Base-by-base conservation (phyloP, 2,329 filamentous ascomycete genomes). In the Myriangium duriaei region DNA sequence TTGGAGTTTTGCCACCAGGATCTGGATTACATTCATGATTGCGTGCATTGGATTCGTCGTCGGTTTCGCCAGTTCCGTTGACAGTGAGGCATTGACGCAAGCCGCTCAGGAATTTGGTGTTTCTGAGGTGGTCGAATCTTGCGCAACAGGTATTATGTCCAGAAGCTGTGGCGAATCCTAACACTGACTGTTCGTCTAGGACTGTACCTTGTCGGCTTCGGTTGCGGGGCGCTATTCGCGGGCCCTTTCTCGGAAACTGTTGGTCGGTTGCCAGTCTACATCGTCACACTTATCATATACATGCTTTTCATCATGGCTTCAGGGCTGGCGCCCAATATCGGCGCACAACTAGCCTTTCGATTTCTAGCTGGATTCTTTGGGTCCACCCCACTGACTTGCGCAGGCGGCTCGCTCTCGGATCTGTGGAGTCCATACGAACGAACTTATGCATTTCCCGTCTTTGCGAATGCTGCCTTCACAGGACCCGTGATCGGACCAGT, bases 61-160 rank as follows among this genome's bases (percentile, higher is more conserved):
- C 0, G 63, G 63, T 3, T 57, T 64, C 1, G 69, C 70, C 0
- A 69, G 65, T 3, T 64, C 68, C 0, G 71, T 75, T 29, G 69
- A 74, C 39, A 65, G 67, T 1, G 61, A 60, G 0, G 65, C 67
- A 1, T 44, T 70, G 0, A 56, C 57, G 0, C 61, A 68, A 42
- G 68, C 65, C 0, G 58, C 61, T 0, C 45, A 45, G 13, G 61
- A 63, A 1, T 66, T 72, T 31, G 57, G 61, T 0, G 69, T 72
- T 0, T 63, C 61, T 16, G 56, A 69, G 28, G 64, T 72, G 3
- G 63, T 64, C 1, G 71, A 64, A 47, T 67, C 62, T 7, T 48
- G 72, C 15, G 64, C 65, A 1, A 73, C 65, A 16, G 62, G 61
- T 42, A 26, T n/a, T 26, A n/a, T 26, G 21, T n/a, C n/a, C n/a